A percentile compares a stretch with the other conserved stretches of the same genome.
Conservation (phyloP, 2,329 filamentous ascomycete species). For the Aspergillus arachidicola region DNA sequence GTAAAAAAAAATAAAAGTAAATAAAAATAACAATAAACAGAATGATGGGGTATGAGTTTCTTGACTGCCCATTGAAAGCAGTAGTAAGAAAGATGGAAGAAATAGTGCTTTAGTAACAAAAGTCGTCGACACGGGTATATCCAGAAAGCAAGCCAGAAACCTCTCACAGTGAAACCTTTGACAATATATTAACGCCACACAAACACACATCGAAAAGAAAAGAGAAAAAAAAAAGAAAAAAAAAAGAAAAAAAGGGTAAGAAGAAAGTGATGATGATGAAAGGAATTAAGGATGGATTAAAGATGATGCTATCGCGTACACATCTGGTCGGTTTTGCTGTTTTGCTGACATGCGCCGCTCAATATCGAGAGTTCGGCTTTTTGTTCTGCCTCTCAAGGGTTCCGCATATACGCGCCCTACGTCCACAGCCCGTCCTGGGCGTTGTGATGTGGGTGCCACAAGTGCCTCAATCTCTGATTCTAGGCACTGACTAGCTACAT, state of each 20-base stretch:
- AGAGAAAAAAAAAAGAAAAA: background rate
- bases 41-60: background rate
- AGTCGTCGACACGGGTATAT: background rate
- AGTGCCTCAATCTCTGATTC: background rate
- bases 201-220: background rate
- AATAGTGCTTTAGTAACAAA: background rate
- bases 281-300: slow-evolving; percentile 15
- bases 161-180: background rate
- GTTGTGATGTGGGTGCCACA: background rate
- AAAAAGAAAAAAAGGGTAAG: background rate
- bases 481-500: background rate
- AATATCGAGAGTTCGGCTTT: slow-evolving; percentile 28
- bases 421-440: background rate
- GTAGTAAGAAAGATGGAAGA: background rate
- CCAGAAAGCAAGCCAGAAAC: background rate
- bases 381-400: slow-evolving; percentile 25
- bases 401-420: slow-evolving; percentile 11
- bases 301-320: slow-evolving; percentile 14
- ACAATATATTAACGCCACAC: background rate
- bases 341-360: slow-evolving; percentile 23
- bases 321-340: slow-evolving; percentile 19
- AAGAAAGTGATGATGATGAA: background rate
- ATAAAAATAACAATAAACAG: background rate
- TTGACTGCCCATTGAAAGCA: background rate
- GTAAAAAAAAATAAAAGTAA: background rate